These are phyloP conservation scores for Ophiocordyceps australis DNA, from an alignment of 2,329 filamentous ascomycete genomes.

Conservation along the genomic window DNA sequence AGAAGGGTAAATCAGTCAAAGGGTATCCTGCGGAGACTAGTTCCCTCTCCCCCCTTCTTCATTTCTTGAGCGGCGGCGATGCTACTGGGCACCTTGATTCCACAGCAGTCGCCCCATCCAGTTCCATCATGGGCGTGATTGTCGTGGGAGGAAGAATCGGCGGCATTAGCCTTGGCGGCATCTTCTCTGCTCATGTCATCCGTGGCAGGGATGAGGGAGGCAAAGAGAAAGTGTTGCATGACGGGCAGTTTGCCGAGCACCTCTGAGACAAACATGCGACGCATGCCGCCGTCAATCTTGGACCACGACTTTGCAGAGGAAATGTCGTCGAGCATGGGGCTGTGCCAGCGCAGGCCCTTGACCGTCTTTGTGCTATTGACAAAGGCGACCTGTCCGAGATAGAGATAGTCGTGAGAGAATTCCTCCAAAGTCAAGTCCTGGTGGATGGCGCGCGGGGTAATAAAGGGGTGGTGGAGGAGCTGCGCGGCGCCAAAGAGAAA, in stretches of 20 bases:
- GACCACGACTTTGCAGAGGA: conserved; percentile 74
- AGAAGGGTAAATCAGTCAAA: conserved; percentile 65
- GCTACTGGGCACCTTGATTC: conserved; percentile 91
- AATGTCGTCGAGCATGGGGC: conserved; percentile 96
- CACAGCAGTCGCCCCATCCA: conserved; percentile 91
- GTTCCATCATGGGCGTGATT: conserved; percentile 45
- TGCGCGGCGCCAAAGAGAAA: conserved; percentile 92
- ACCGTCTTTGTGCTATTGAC: conserved; percentile 96
- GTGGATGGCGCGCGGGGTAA: conserved; percentile 68
- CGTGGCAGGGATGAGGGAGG: conserved; percentile 61
- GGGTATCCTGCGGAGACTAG: conserved; percentile 53
- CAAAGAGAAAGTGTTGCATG: conserved; percentile 97
- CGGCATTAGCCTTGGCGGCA: conserved; percentile 32
- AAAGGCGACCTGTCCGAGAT: conserved; percentile 82
- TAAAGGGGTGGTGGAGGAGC: conserved; percentile 65
- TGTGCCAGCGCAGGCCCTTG: conserved; percentile 87
- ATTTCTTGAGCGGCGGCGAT: conserved; percentile 80
- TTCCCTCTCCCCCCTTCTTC: conserved; percentile 49
- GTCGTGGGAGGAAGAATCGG: conserved; percentile 30
- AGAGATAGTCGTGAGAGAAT: conserved; percentile 66
- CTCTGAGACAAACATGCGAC: conserved; percentile 89
- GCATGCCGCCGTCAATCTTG: conserved; percentile 91
- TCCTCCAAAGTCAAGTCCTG: conserved; percentile 78
- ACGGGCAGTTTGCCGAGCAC: conserved; percentile 87
- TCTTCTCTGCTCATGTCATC: conserved; percentile 60